Percentiles rank a stretch among this genome's conserved stretches.
These are phyloP conservation scores for Magnolia kwangsiensis DNA, from an alignment of 164 flowering plant species.

Conservation along the genomic window DNA sequence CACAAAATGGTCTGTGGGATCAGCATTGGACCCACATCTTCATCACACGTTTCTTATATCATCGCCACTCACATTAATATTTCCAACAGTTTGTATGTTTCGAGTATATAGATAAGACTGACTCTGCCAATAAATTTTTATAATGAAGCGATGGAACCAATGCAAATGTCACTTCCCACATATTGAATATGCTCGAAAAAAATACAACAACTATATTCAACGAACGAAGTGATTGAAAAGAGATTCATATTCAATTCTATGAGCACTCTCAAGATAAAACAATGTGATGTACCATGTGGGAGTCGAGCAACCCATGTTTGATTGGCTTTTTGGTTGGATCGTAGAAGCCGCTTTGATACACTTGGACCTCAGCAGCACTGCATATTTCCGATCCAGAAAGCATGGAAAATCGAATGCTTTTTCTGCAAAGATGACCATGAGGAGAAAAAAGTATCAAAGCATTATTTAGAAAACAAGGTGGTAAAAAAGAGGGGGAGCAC, in stretches of 20 bases:
- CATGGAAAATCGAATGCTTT: background rate
- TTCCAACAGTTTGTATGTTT: background rate
- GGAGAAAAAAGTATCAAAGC: no score
- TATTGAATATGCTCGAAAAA: no score
- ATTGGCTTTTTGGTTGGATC: conserved; percentile 2
- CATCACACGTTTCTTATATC: no score
- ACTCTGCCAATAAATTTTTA: background rate
- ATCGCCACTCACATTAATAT: no score
- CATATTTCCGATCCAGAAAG: background rate
- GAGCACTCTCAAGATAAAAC: background rate
- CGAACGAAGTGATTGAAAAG: background rate
- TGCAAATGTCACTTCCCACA: background rate
- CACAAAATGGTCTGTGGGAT: no score
- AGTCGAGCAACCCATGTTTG: background rate
- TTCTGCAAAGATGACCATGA: background rate
- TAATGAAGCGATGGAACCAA: background rate
- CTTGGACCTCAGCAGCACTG: background rate
- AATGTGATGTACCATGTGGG: background rate
- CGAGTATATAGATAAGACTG: background rate
- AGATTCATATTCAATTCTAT: background rate
- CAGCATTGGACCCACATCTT: no score
- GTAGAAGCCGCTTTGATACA: background rate
- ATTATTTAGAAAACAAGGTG: no score
- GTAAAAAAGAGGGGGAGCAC: no score
- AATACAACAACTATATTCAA: background rate